These are phyloP conservation scores for Thuja plicata DNA, from an alignment of 83 land plant species.

Conservation along the genomic window DNA sequence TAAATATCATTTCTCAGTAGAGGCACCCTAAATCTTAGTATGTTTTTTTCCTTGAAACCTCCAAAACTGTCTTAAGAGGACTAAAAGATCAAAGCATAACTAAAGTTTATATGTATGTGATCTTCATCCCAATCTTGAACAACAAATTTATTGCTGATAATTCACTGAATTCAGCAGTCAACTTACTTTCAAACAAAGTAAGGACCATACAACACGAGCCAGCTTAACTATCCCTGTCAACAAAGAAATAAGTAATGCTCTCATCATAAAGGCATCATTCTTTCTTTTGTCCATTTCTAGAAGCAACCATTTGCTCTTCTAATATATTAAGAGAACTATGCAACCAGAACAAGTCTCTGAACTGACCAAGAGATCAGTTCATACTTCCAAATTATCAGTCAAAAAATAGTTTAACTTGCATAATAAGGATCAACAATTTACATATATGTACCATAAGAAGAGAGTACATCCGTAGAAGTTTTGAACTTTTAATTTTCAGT, in stretches of 20 bases:
- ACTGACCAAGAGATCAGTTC: background rate
- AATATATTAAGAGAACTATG: background rate
- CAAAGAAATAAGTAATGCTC: background rate
- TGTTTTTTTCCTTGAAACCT: too few species aligned
- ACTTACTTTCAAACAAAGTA: background rate
- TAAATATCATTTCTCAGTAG: too few species aligned
- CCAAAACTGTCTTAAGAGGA: background rate
- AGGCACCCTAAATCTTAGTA: too few species aligned
- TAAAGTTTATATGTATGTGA: background rate
- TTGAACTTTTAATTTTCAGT: background rate
- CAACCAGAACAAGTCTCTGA: background rate
- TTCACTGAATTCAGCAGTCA: too few species aligned
- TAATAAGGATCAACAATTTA: background rate
- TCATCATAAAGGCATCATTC: background rate
- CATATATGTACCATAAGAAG: background rate
- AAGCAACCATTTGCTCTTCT: background rate
- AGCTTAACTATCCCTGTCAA: background rate
- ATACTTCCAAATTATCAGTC: background rate
- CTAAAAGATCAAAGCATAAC: background rate
- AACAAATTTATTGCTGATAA: background rate
- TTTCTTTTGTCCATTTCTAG: background rate
- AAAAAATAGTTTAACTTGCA: background rate
- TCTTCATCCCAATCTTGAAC: background rate
- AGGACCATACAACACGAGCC: background rate
- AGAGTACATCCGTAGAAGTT: background rate